phyloP scores from a whole-genome alignment of 495 filamentous ascomycete genomes.

The Tricharina praecox region DNA sequence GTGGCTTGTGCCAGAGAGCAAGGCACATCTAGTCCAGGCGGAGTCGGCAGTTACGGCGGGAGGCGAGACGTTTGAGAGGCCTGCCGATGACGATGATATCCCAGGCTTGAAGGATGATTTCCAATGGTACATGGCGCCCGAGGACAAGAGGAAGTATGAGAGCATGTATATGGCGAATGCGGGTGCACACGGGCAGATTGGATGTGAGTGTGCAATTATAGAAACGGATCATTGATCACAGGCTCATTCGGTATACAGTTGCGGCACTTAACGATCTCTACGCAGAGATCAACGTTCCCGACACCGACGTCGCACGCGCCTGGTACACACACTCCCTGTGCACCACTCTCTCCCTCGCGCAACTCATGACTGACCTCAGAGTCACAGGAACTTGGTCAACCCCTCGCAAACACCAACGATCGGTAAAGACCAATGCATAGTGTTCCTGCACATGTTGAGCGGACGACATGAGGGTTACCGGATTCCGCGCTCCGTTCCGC shows the following conservation, averaged over 20 bases:
- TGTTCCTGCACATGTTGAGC: constrained; percentile 91
- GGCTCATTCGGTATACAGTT: constrained; percentile 46
- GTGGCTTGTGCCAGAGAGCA: constrained; percentile 92
- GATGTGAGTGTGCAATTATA: constrained; percentile 35
- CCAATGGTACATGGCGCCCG: constrained; percentile 96
- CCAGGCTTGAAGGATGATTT: constrained; percentile 85
- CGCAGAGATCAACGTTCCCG: constrained; percentile 79
- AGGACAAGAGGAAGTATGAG: constrained; percentile 81
- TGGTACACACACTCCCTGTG: constrained; percentile 34
- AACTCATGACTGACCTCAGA: not conserved
- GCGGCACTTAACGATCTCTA: constrained; percentile 68
- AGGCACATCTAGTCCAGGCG: constrained; percentile 88
- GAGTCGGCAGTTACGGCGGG: constrained; percentile 60
- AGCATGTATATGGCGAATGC: constrained; percentile 85
- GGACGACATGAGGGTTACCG: constrained; percentile 87
- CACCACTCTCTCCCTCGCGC: not conserved
- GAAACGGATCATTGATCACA: too few relatives aligned
- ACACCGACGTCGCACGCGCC: constrained; percentile 80
- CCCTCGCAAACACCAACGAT: constrained; percentile 60
- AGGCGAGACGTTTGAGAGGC: constrained; percentile 62
- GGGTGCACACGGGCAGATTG: constrained; percentile 66
- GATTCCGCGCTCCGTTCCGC: constrained; percentile 82
- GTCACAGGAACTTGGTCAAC: constrained; percentile 61
- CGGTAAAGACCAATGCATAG: constrained; percentile 83
- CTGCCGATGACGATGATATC: constrained; percentile 58